phyloP scores from a whole-genome alignment of 768 basidiomycete genomes.

The Lactarius trivialis region DNA sequence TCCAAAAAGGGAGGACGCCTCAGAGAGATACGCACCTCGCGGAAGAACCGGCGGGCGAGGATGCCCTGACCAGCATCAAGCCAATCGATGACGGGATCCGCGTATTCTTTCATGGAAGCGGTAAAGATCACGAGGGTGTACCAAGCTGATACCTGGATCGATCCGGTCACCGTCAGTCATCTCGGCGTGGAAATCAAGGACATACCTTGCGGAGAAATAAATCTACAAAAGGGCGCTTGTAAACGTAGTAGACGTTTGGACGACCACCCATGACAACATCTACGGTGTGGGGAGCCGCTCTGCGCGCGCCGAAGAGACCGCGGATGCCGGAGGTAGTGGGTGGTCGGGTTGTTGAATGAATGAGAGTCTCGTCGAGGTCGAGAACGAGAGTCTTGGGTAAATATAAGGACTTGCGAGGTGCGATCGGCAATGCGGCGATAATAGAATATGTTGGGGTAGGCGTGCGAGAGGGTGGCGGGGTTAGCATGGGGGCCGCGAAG shows the following conservation, averaged over 20 bases:
- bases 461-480: constrained; percentile 23
- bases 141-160: constrained; percentile 87
- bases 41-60: constrained; percentile 80
- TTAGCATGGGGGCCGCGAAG: constrained; percentile 11
- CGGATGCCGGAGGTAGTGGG: constrained; percentile 45
- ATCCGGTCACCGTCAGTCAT: not conserved
- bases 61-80: constrained; percentile 92
- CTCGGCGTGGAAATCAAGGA: not conserved
- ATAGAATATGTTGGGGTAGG: constrained; percentile 27
- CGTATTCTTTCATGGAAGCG: constrained; percentile 98
- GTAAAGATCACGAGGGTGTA: constrained; percentile 99
- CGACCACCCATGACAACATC: constrained; percentile 87
- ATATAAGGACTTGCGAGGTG: constrained; percentile 59
- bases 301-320: constrained; percentile 44
- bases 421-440: constrained; percentile 46
- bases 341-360: constrained; percentile 91
- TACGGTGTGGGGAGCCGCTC: constrained; percentile 74
- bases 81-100: constrained; percentile 99
- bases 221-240: constrained; percentile 97
- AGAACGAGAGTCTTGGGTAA: constrained; percentile 92
- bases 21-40: constrained; percentile 58
- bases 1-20: not conserved
- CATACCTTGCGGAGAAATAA: constrained; percentile 84
- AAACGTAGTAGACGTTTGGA: constrained; percentile 93
- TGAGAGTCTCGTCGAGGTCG: constrained; percentile 96